These are phyloP conservation scores for Ceratobasidium sp. DNA, from an alignment of 1,284 basidiomycete genomes.

Conservation along the genomic window DNA sequence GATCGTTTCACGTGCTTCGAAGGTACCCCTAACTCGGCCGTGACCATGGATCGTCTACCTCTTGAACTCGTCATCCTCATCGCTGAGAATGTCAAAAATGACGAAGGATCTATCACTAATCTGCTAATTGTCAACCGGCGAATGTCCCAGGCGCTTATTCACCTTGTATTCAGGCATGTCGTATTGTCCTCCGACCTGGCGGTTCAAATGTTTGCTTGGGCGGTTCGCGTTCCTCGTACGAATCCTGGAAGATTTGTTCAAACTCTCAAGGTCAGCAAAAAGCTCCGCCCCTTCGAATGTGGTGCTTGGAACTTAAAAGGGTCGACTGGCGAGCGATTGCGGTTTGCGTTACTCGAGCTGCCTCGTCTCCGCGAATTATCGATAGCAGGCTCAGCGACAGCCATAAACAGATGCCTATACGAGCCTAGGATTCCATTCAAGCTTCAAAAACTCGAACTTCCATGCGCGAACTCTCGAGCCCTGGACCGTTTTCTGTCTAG, in stretches of 20 bases:
- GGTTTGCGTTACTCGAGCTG: background rate
- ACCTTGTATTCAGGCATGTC: background rate
- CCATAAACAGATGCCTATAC: background rate
- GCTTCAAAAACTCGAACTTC: background rate
- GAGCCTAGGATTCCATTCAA: background rate
- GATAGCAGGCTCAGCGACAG: background rate
- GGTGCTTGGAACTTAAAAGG: background rate
- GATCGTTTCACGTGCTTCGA: background rate
- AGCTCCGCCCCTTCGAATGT: background rate
- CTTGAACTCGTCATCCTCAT: background rate
- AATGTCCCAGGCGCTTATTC: background rate
- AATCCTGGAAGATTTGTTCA: background rate
- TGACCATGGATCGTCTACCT: background rate
- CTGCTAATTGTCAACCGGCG: background rate
- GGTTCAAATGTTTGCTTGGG: background rate
- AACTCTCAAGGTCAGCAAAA: background rate
- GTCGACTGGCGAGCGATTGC: background rate
- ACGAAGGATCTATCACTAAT: background rate
- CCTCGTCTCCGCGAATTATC: background rate
- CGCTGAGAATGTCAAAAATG: background rate
- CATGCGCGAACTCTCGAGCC: background rate
- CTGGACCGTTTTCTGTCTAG: background rate
- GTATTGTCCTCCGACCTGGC: background rate
- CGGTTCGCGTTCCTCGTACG: background rate
- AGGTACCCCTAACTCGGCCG: background rate